Conservation (phyloP, 768 basidiomycete species). For the Trametes sanguinea region DNA sequence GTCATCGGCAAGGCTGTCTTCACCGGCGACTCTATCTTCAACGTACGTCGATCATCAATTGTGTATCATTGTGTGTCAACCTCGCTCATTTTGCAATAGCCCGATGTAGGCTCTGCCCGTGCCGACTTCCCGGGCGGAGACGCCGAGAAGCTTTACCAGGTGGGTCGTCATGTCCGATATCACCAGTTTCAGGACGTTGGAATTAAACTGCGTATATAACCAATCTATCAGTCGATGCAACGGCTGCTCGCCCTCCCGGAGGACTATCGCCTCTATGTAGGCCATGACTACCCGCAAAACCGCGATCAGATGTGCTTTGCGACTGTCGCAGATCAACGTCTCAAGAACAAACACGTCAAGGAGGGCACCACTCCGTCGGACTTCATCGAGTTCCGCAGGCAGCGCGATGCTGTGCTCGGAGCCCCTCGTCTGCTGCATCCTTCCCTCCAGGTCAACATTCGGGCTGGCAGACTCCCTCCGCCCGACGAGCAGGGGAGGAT, state of each 20-base stretch:
- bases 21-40: conserved; percentile 44
- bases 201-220: neutral
- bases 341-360: conserved; percentile 35
- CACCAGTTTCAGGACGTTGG: conserved; percentile 7
- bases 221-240: conserved; percentile 37
- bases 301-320: conserved; percentile 32
- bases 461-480: conserved; percentile 37
- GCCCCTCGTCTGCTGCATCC: conserved; percentile 40
- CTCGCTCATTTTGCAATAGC: conserved; percentile 24
- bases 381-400: conserved; percentile 36
- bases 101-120: conserved; percentile 42
- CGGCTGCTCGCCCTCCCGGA: conserved; percentile 37
- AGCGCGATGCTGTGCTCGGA: conserved; percentile 37
- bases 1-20: conserved; percentile 40
- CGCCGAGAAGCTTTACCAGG: conserved; percentile 36
- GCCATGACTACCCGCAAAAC: conserved; percentile 41
- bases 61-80: neutral
- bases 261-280: conserved; percentile 39
- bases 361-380: conserved; percentile 29
- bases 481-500: conserved; percentile 29
- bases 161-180: conserved; percentile 22
- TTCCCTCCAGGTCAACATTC: conserved; percentile 40
- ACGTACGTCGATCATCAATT: conserved; percentile 25
- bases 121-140: conserved; percentile 43
- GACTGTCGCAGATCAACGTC: conserved; percentile 38